Conservation (phyloP, 129 eudicot genomes). For the Cynara cardunculus region DNA sequence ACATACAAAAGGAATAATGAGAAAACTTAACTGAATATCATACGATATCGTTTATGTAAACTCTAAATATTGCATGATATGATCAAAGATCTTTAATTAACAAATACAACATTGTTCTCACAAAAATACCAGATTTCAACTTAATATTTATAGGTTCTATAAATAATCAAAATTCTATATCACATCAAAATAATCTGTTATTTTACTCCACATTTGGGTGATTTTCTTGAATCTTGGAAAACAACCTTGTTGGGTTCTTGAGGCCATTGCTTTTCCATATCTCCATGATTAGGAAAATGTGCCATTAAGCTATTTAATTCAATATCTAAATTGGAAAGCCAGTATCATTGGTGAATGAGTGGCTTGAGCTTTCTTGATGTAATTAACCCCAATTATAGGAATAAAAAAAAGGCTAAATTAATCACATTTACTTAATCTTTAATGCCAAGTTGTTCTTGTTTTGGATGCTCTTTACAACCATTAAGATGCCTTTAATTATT, state of each 20-base stretch:
- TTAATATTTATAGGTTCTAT: not conserved
- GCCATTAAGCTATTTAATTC: not conserved
- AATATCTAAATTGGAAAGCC: constrained; percentile 18
- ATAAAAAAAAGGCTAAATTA: constrained; percentile 10
- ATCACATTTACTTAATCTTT: constrained; percentile 7
- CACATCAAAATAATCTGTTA: not conserved
- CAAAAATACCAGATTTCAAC: no score
- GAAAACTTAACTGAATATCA: no score
- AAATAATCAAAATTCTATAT: not conserved
- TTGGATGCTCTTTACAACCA: constrained; percentile 38
- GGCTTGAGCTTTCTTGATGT: constrained; percentile 30
- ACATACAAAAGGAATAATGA: no score
- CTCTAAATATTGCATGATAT: no score
- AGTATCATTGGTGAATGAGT: constrained; percentile 36
- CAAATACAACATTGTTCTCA: no score
- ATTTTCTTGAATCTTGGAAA: constrained; percentile 17
- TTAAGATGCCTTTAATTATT: constrained; percentile 43
- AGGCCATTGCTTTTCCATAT: constrained; percentile 30
- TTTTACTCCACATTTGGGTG: not conserved
- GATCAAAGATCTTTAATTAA: no score
- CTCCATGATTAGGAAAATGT: constrained; percentile 13
- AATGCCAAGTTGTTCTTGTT: constrained; percentile 37
- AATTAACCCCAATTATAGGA: constrained; percentile 27
- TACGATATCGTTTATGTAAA: no score
- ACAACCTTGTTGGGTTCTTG: constrained; percentile 17